Percentiles rank a stretch among this genome's conserved stretches.
Evolutionary conservation across 108 stramenopile species (phyloP).

Genomic region (Cyclotella baltica): DNA sequence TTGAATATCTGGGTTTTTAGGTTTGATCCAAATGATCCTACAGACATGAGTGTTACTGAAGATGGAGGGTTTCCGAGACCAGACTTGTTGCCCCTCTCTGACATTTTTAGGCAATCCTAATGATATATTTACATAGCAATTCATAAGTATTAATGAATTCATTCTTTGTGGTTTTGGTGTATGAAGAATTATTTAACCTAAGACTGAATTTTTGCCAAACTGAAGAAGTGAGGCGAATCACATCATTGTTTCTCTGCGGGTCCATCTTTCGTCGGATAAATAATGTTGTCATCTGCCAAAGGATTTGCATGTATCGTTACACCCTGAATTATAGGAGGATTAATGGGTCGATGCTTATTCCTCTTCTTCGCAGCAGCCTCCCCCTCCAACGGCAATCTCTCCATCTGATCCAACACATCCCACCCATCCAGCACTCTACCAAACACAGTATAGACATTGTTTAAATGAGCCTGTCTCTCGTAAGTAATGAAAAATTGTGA

Average conservation of each 20-base stretch:
- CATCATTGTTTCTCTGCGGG: conserved; percentile 69
- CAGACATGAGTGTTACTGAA: conserved; percentile 49
- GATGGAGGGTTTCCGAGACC: conserved; percentile 63
- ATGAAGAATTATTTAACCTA: neutral
- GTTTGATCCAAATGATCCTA: conserved; percentile 50
- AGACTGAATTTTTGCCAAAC: too few relatives aligned
- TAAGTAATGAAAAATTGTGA: conserved; percentile 96
- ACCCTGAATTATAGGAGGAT: conserved; percentile 84
- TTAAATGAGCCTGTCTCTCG: conserved; percentile 92
- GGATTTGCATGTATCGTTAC: conserved; percentile 99
- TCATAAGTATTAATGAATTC: neutral
- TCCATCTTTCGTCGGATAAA: conserved; percentile 80
- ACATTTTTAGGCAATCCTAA: conserved; percentile 43
- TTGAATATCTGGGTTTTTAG: conserved; percentile 58
- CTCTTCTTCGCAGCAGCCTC: conserved; percentile 75
- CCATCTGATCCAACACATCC: conserved; percentile 95
- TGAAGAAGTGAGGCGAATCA: too few relatives aligned
- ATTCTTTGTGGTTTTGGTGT: too few relatives aligned
- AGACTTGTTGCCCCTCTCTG: conserved; percentile 55
- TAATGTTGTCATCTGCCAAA: conserved; percentile 87
- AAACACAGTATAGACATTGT: conserved; percentile 96
- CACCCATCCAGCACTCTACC: conserved; percentile 95
- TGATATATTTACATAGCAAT: neutral
- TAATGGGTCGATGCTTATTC: conserved; percentile 86
- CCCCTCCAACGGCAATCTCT: conserved; percentile 88